phyloP scores from a whole-genome alignment of 495 filamentous ascomycete genomes.

The Xanthoparmelia taractica region DNA sequence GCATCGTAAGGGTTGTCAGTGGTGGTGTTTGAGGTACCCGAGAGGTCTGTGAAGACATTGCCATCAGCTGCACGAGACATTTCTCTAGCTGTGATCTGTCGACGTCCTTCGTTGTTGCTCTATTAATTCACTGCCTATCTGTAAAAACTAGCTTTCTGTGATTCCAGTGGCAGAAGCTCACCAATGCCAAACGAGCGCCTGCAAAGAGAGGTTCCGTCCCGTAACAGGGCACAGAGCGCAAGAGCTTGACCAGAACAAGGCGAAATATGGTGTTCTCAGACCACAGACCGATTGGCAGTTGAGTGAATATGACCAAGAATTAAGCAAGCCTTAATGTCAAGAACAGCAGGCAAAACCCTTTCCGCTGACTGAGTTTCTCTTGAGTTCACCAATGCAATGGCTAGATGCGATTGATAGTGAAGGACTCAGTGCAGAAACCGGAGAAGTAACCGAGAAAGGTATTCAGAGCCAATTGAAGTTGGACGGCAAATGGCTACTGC shows the following conservation, averaged over 20 bases:
- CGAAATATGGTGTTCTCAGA: not conserved
- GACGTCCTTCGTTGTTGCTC: not conserved
- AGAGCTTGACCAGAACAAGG: not conserved
- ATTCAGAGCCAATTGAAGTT: too few species aligned
- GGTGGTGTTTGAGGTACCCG: not conserved
- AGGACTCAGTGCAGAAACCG: too few species aligned
- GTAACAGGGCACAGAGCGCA: not conserved
- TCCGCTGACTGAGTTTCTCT: too few species aligned
- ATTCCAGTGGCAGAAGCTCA: not conserved
- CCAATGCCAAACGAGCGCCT: not conserved
- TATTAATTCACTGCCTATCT: not conserved
- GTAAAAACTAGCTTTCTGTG: not conserved
- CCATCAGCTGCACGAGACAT: slow-evolving; percentile 2
- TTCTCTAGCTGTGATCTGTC: not conserved
- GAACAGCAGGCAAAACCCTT: too few species aligned
- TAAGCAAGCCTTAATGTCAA: too few species aligned
- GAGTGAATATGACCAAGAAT: not conserved
- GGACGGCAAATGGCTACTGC: too few species aligned
- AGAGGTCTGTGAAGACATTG: slow-evolving; percentile 1
- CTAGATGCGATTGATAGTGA: too few species aligned
- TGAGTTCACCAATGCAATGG: too few species aligned
- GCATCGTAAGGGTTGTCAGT: slow-evolving; percentile 65
- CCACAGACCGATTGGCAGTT: not conserved
- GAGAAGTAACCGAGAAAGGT: too few species aligned
- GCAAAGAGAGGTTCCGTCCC: not conserved